Conservation (phyloP, 495 filamentous ascomycete genomes). For the Niebla homalea region DNA sequence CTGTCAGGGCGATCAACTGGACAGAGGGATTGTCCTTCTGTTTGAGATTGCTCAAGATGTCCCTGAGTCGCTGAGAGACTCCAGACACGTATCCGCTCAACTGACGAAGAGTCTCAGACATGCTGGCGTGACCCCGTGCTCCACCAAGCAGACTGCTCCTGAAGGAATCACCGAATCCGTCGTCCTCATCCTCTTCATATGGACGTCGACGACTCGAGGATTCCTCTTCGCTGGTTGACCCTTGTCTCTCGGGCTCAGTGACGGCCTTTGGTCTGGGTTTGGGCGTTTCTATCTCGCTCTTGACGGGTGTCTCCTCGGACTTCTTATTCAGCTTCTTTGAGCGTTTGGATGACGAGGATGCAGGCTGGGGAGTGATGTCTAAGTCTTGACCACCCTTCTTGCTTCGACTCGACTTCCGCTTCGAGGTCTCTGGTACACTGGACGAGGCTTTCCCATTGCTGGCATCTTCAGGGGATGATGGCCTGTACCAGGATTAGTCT, state of each 20-base stretch:
- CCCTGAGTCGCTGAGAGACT: slow-evolving; percentile 63
- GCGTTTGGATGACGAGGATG: slow-evolving; percentile 30
- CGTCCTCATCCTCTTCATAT: slow-evolving; percentile 42
- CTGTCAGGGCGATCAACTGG: slow-evolving; percentile 84
- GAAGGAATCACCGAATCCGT: slow-evolving; percentile 73
- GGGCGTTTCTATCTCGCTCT: slow-evolving; percentile 30
- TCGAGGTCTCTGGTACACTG: slow-evolving; percentile 41
- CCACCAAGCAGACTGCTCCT: slow-evolving; percentile 56
- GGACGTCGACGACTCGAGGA: slow-evolving; percentile 29
- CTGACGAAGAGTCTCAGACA: slow-evolving; percentile 75
- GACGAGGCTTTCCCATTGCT: slow-evolving; percentile 28
- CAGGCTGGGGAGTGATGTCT: slow-evolving; percentile 9
- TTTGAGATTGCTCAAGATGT: slow-evolving; percentile 70
- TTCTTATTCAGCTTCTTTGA: slow-evolving; percentile 48
- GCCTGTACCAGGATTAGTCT: background rate
- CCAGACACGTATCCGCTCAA: slow-evolving; percentile 85
- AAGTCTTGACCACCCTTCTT: slow-evolving; percentile 38
- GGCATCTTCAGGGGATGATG: slow-evolving; percentile 20
- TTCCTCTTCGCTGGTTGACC: slow-evolving; percentile 51
- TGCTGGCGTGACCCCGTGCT: slow-evolving; percentile 45
- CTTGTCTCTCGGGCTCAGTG: slow-evolving; percentile 32
- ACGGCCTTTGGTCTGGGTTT: slow-evolving; percentile 28
- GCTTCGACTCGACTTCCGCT: slow-evolving; percentile 54
- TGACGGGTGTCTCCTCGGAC: slow-evolving; percentile 37
- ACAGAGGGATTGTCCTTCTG: slow-evolving; percentile 79